These are phyloP conservation scores for Sporothrix luriei DNA, from an alignment of 2,329 filamentous ascomycete genomes.

Conservation along the genomic window DNA sequence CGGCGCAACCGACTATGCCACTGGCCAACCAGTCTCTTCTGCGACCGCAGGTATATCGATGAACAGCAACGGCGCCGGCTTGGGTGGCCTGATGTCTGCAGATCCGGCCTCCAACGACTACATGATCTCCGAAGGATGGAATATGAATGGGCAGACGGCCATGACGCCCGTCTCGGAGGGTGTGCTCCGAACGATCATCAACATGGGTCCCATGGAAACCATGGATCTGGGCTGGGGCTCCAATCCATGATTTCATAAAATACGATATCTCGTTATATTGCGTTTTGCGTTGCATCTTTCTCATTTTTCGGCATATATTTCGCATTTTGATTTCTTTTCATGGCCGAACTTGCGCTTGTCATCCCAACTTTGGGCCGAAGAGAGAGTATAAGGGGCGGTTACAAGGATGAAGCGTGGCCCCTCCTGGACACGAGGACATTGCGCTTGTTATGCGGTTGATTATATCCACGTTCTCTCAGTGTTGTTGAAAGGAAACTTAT, in stretches of 20 bases:
- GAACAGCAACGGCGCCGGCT: conserved; percentile 8
- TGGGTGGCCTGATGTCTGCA: conserved; percentile 34
- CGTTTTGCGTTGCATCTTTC: not conserved
- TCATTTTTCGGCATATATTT: not conserved
- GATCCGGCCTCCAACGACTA: conserved; percentile 46
- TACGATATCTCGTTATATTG: not conserved
- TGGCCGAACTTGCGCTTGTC: not conserved
- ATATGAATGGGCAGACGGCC: conserved; percentile 47
- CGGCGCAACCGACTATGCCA: conserved; percentile 23
- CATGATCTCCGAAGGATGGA: conserved; percentile 52
- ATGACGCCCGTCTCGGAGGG: conserved; percentile 62
- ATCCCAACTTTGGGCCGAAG: not conserved
- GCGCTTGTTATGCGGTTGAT: not conserved
- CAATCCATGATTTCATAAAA: conserved; percentile 24
- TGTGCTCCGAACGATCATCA: conserved; percentile 60
- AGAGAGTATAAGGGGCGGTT: not conserved
- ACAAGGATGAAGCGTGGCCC: not conserved
- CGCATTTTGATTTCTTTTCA: not conserved
- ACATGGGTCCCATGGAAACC: conserved; percentile 61
- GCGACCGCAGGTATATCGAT: conserved; percentile 2
- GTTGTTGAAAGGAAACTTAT: not conserved
- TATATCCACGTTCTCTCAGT: conserved; percentile 7
- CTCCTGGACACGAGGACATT: not conserved
- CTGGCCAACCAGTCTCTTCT: conserved; percentile 38
- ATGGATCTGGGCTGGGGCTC: conserved; percentile 58